These are phyloP conservation scores for Sporisorium iseilematis-ciliati DNA, from an alignment of 1,284 basidiomycete species.

Conservation along the genomic window DNA sequence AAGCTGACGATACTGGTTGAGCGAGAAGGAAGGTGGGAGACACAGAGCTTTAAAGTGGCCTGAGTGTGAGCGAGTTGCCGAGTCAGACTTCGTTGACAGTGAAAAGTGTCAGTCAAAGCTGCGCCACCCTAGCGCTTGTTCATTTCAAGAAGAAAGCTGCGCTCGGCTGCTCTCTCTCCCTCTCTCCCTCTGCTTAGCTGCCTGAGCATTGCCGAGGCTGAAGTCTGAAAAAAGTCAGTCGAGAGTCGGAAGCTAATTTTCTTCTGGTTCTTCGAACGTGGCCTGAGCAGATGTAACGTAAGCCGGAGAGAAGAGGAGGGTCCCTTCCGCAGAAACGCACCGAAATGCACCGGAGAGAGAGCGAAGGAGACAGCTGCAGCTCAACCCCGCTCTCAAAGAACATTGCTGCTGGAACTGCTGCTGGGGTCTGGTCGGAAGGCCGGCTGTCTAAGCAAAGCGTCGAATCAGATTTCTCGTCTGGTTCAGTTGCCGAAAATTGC, in stretches of 20 bases:
- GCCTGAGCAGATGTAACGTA: neutral
- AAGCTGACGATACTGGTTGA: conserved; percentile 9
- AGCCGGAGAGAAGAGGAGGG: too few relatives aligned
- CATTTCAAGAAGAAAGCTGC: neutral
- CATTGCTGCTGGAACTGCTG: too few relatives aligned
- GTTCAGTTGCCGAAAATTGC: conserved; percentile 5
- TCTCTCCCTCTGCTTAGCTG: too few relatives aligned
- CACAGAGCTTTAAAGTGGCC: conserved; percentile 13
- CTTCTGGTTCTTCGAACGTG: neutral
- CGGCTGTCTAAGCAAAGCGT: neutral
- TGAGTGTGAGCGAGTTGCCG: neutral
- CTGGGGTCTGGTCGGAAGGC: neutral
- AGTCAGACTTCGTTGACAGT: conserved; percentile 7
- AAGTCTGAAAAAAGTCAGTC: too few relatives aligned
- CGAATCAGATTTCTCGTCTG: conserved; percentile 7
- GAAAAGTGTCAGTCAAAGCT: neutral
- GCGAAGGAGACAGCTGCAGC: too few relatives aligned
- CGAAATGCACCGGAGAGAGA: conserved; percentile 1
- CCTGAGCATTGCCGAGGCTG: too few relatives aligned
- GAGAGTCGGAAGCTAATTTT: too few relatives aligned
- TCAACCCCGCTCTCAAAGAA: too few relatives aligned
- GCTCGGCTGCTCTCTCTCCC: too few relatives aligned
- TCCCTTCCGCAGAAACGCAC: too few relatives aligned
- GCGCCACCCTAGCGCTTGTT: conserved; percentile 1
- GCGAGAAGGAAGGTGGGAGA: neutral